Conservation (phyloP, 768 basidiomycete genomes). For the Tulasnella sp. region DNA sequence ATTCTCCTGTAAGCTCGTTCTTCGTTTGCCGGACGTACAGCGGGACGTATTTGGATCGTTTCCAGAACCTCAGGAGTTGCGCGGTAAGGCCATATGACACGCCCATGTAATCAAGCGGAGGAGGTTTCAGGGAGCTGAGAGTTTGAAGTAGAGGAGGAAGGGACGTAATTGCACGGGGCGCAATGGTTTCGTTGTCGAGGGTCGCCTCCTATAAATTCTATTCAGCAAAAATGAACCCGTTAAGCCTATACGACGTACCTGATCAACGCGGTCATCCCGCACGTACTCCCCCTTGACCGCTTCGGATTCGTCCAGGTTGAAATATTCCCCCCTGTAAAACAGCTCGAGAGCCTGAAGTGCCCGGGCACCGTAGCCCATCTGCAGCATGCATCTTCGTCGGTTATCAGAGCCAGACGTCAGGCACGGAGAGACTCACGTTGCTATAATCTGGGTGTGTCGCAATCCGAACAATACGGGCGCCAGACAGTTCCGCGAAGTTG, state of each 20-base stretch:
- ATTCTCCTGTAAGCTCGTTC: conserved; percentile 93
- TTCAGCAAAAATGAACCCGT: neutral
- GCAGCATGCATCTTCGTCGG: conserved; percentile 16
- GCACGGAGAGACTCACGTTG: conserved; percentile 48
- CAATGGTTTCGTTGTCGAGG: conserved; percentile 71
- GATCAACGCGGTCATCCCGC: neutral
- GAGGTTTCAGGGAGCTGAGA: conserved; percentile 82
- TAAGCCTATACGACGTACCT: neutral
- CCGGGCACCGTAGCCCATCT: conserved; percentile 97
- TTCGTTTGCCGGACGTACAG: conserved; percentile 88
- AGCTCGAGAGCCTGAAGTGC: conserved; percentile 79
- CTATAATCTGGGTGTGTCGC: conserved; percentile 95
- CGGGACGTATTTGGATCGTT: conserved; percentile 83
- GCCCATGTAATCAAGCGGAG: conserved; percentile 85
- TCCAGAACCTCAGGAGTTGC: conserved; percentile 90
- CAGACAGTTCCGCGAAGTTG: conserved; percentile 85
- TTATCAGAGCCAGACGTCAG: neutral
- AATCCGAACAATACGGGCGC: conserved; percentile 84
- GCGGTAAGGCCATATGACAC: conserved; percentile 93
- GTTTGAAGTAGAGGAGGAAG: conserved; percentile 94
- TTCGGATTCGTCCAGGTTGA: conserved; percentile 64
- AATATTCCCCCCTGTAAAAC: conserved; percentile 90
- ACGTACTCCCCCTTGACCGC: conserved; percentile 35
- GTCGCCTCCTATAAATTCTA: conserved; percentile 35
- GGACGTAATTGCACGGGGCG: conserved; percentile 57